phyloP scores from a whole-genome alignment of 2,329 filamentous ascomycete genomes.

The Hypoxylon sp. region DNA sequence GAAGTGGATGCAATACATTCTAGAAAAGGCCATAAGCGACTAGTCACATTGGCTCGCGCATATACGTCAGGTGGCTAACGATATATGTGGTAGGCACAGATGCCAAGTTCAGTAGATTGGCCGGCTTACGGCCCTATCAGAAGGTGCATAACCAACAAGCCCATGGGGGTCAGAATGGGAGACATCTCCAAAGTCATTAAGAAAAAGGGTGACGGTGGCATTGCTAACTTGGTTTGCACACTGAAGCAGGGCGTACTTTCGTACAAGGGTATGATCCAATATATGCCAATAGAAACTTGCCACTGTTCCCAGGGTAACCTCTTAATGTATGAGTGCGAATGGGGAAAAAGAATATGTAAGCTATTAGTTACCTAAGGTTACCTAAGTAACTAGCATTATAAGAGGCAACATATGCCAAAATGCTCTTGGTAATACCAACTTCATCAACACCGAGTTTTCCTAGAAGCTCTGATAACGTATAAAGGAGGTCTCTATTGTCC shows the following conservation, averaged over 20 bases:
- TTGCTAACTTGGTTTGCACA: slow-evolving; percentile 9
- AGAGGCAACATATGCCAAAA: neutral
- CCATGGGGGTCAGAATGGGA: slow-evolving; percentile 15
- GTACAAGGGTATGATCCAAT: slow-evolving; percentile 10
- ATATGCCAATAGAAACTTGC: slow-evolving; percentile 15
- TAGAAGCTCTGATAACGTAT: slow-evolving; percentile 8
- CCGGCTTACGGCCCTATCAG: slow-evolving; percentile 9
- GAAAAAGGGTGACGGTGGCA: slow-evolving; percentile 8
- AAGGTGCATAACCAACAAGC: slow-evolving; percentile 2
- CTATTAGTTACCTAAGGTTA: slow-evolving; percentile 1
- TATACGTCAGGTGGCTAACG: slow-evolving; percentile 22
- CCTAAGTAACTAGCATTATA: neutral
- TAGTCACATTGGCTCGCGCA: slow-evolving; percentile 1
- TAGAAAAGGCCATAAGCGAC: neutral
- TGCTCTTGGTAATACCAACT: neutral
- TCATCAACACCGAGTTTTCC: slow-evolving; percentile 5
- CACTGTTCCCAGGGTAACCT: slow-evolving; percentile 7
- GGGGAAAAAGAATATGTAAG: neutral
- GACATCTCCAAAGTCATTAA: slow-evolving; percentile 8
- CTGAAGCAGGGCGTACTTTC: slow-evolving; percentile 28
- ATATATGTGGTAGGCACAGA: slow-evolving; percentile 19
- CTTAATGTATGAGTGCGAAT: neutral
- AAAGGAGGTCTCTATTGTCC: neutral
- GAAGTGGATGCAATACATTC: slow-evolving; percentile 8
- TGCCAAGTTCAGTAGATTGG: slow-evolving; percentile 10